Evolutionary conservation across 108 stramenopile species (phyloP).

Genomic region (Cyclostephanos tholiformis): DNA sequence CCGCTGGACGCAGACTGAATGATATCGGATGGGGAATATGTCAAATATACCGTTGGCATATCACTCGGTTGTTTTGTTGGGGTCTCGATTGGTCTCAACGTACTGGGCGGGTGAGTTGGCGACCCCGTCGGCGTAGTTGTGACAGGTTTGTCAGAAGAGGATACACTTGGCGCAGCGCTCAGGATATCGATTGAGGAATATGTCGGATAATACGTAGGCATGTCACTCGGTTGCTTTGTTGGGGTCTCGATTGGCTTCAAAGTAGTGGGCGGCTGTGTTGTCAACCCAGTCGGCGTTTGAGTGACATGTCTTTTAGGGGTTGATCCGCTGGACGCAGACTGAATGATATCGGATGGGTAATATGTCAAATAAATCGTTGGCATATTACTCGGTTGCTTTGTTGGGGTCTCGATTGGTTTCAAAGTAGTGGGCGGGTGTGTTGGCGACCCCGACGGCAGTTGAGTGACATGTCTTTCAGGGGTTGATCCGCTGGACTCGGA

Average conservation of each 20-base stretch:
- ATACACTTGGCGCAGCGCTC: not conserved
- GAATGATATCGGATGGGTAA: not conserved
- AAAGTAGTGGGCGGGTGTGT: not conserved
- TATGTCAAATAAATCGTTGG: not conserved
- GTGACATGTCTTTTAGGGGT: not conserved
- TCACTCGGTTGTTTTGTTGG: not conserved
- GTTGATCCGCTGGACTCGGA: not conserved
- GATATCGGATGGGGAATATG: not conserved
- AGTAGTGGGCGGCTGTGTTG: no score
- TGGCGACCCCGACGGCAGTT: not conserved
- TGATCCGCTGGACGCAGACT: no score
- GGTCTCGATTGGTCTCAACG: not conserved
- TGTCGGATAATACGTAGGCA: no score
- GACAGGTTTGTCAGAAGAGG: not conserved
- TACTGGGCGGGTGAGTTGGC: not conserved
- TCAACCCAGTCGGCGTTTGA: no score
- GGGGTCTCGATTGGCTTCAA: no score
- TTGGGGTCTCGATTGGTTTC: not conserved
- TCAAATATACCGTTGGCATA: not conserved
- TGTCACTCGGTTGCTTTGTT: no score
- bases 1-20: no score
- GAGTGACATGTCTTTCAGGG: not conserved
- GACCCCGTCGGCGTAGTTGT: not conserved
- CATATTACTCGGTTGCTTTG: not conserved
- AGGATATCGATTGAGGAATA: no score